Evolutionary conservation across 164 flowering plant species (phyloP).

Genomic region (Piper longum): DNA sequence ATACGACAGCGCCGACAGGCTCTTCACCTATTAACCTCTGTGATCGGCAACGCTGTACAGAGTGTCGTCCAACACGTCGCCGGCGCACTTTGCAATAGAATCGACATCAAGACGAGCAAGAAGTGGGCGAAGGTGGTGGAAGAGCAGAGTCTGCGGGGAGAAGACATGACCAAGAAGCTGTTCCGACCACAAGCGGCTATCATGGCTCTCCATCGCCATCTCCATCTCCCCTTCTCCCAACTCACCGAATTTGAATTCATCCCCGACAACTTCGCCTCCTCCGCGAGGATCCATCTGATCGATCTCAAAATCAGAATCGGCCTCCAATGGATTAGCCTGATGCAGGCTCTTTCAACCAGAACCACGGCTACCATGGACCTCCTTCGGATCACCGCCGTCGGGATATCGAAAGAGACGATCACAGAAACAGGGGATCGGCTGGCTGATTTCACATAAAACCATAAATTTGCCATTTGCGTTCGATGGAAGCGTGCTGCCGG

Average conservation of each 20-base stretch:
- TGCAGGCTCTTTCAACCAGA: conserved; percentile 37
- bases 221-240: conserved; percentile 23
- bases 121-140: conserved; percentile 5
- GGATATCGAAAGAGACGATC: conserved; percentile 8
- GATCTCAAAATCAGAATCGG: conserved; percentile 36
- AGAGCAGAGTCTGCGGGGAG: neutral
- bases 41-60: conserved; percentile 3
- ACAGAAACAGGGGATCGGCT: conserved; percentile 26
- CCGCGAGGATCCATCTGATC: conserved; percentile 35
- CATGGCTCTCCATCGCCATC: conserved; percentile 13
- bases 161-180: conserved; percentile 6
- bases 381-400: conserved; percentile 35
- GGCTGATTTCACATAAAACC: conserved; percentile 18
- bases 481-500: conserved; percentile 16
- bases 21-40: conserved; percentile 33
- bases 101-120: conserved; percentile 32
- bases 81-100: conserved; percentile 37
- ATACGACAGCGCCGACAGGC: conserved; percentile 25
- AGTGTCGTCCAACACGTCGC: conserved; percentile 37
- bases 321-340: conserved; percentile 26
- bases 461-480: conserved; percentile 26
- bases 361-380: conserved; percentile 19
- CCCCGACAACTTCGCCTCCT: conserved; percentile 20
- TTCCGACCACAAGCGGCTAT: conserved; percentile 9
- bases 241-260: conserved; percentile 42